These are phyloP conservation scores for Pseudoneurospora amorphoporcata DNA, from an alignment of 495 filamentous ascomycete genomes.

Conservation along the genomic window DNA sequence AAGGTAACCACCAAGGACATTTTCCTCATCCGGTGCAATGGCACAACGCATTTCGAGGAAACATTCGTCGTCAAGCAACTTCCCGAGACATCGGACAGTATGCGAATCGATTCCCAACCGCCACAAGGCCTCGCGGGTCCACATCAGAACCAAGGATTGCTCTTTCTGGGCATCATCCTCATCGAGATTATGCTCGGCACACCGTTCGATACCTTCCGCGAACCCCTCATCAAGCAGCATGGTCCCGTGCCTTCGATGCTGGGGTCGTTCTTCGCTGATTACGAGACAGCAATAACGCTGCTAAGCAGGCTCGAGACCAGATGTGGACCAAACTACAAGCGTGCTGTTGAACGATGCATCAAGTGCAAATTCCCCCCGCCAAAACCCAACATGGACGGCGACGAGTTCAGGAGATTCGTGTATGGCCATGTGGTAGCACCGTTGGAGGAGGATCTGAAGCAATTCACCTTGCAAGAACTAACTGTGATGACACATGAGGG, in stretches of 20 bases:
- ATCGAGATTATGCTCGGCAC: conserved; percentile 9
- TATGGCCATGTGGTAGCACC: neutral
- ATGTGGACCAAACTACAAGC: conserved; percentile 4
- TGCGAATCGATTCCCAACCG: neutral
- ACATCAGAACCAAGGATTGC: neutral
- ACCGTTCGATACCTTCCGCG: conserved; percentile 3
- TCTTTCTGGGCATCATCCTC: conserved; percentile 9
- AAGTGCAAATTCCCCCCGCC: neutral
- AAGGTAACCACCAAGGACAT: neutral
- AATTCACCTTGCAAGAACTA: neutral
- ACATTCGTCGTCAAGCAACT: neutral
- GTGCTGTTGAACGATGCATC: conserved; percentile 8
- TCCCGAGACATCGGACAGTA: neutral
- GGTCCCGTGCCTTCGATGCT: neutral
- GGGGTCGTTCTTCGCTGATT: neutral
- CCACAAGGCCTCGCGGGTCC: neutral
- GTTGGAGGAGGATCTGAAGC: neutral
- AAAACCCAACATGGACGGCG: neutral
- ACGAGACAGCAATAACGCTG: neutral
- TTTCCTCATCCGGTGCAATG: neutral
- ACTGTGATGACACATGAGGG: neutral
- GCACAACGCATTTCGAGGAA: neutral
- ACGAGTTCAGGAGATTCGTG: neutral
- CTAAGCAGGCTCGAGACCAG: neutral
- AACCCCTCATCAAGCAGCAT: neutral